Evolutionary conservation across 768 basidiomycete genomes (phyloP), one percentile per base, ranked within the genome.

Genomic region (Strobilomyces dryophilus): DNA sequence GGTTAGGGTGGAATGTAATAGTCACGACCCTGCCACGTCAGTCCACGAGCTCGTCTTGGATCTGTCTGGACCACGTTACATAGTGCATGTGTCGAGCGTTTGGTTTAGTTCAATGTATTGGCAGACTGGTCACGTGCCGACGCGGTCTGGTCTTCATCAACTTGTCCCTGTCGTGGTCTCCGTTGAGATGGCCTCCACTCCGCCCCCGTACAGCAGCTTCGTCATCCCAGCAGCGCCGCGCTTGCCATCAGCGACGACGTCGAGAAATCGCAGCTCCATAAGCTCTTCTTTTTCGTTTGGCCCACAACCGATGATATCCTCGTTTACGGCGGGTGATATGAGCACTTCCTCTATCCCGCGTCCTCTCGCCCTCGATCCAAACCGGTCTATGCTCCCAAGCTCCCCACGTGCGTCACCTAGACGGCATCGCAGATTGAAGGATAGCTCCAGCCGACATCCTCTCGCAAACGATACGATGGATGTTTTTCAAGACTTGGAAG

Each of bases 281-380:
- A 84, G 84, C 60, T 84, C 86, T 2, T 87, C 89, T 3, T 91
- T 92, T 71, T 92, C 91, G 1, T 89, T 91, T 61, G 87, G 84
- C 27, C 90, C 90, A 20, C 84, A 87, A 61, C 81, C 81, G 11
- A 77, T 92, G 26, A 78, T 90, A 26, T 81, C 86, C 63, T 85
- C 88, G 0, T 83, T 85, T 62, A 73, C 81, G 45, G 85, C 83
- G 53, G 79, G 79, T 1, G 84, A 87, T 62, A 73, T 79, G 10
- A 85, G 83, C 66, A 77, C 79, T 3, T 66, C 80, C 35, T 83
- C 84, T 15, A 76, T 79, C 60, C 71, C 71, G 34, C 78, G 76
- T 51, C 74, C 79, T n/a, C 71, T 75, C 37, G 82, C 82, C 5
- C 78, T 91, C 44, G 90, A 92, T 67, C 90, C 90, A 17, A 91